Percentiles rank a stretch among this genome's conserved stretches.
These are phyloP conservation scores for Uromyces viciae-fabae DNA, from an alignment of 1,284 basidiomycete species.

Conservation along the genomic window DNA sequence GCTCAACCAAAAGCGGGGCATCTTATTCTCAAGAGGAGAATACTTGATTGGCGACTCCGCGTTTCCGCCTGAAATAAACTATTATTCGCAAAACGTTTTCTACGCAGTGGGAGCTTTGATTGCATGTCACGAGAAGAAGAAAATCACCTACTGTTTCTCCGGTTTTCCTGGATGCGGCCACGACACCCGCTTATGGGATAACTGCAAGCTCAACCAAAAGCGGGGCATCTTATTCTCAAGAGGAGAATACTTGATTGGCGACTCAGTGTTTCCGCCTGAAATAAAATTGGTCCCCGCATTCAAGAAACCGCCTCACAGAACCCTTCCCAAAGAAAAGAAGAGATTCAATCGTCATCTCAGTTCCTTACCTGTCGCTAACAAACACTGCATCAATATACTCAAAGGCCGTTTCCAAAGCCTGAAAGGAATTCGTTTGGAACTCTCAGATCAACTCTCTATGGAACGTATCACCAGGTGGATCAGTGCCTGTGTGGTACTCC, in stretches of 20 bases:
- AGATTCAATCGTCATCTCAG: background rate
- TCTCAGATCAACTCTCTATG: background rate
- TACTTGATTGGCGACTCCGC: too few relatives aligned
- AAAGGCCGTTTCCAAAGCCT: background rate
- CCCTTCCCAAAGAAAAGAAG: background rate
- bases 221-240: background rate
- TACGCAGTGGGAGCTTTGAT: too few relatives aligned
- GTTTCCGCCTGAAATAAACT: too few relatives aligned
- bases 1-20: too few relatives aligned
- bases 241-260: too few relatives aligned
- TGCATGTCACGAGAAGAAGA: too few relatives aligned
- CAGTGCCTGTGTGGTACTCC: constrained; percentile 10
- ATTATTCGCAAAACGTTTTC: too few relatives aligned
- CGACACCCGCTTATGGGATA: too few relatives aligned
- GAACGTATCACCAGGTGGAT: constrained; percentile 5
- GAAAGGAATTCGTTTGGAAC: background rate
- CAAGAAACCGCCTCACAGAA: constrained; percentile 1
- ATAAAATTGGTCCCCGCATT: background rate
- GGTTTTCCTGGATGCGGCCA: too few relatives aligned
- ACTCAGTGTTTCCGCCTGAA: background rate
- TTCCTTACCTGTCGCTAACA: background rate
- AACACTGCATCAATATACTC: constrained; percentile 23
- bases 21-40: too few relatives aligned
- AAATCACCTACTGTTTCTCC: too few relatives aligned
- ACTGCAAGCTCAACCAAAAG: background rate